Base-by-base conservation (phyloP, 1,284 basidiomycete genomes). In the Pterulicium gracile region DNA sequence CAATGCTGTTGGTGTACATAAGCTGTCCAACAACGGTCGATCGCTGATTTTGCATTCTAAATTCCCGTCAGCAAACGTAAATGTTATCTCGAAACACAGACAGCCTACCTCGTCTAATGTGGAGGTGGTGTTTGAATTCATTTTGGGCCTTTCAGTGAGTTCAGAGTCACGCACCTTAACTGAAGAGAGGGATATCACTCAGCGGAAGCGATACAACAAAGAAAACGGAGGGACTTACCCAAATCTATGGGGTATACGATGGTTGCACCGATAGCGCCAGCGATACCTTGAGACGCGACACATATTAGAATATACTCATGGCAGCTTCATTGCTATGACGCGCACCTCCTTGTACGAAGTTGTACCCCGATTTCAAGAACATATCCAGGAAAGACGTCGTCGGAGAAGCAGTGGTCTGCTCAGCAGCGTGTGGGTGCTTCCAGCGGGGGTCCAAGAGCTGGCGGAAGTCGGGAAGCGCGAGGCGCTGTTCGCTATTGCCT, bases 1-100 rank as follows among this genome's bases (percentile, higher is more conserved):
- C 95, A 42, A 86, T 61, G 55, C 89, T 92, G 70, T 95, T 96
- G 68, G 90, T 88, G 71, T 97, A 97, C 45, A 96, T 65, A 57
- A 96, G 69, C 65, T 97, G 92, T 42, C 93, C 93, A 42, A 96
- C 93, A 34, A 97, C 89, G 18, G 86, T 92, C 52, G 84, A 90
- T 17, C 93, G 81, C 64, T 98, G 95, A 64, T 98, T 98, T 73
- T 98, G 95, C 78, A 98, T 94, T 47, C 92, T 88, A 42, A 44
- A n/a, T n/a, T n/a, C n/a, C n/a, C n/a, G n/a, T n/a, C n/a, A n/a
- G n/a, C n/a, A n/a, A n/a, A n/a, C n/a, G n/a, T n/a, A n/a, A n/a
- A n/a, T n/a, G n/a, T n/a, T n/a, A n/a, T n/a, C n/a, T n/a, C n/a
- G n/a, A n/a, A n/a, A n/a, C n/a, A n/a, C n/a, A n/a, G n/a, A n/a